A percentile compares a stretch with the other conserved stretches of the same genome.
Conservation (phyloP, 176 grass and related monocot species). For the Avena eriantha region DNA sequence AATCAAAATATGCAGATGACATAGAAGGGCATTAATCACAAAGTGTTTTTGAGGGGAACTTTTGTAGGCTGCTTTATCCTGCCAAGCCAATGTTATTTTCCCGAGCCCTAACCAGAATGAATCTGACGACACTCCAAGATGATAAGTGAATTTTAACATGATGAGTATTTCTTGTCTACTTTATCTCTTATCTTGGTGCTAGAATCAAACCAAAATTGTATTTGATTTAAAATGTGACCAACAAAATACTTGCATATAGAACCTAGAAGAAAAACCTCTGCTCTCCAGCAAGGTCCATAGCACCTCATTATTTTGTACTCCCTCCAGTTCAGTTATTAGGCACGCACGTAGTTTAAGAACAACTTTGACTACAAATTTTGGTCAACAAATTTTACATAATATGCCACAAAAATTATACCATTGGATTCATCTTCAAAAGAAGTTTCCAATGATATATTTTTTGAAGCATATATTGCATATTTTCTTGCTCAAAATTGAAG, state of each 20-base stretch:
- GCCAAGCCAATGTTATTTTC: constrained; percentile 23
- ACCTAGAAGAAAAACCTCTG: constrained; percentile 29
- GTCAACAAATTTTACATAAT: no score
- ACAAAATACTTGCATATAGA: constrained; percentile 26
- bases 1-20: constrained; percentile 4
- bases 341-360: no score
- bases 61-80: neutral
- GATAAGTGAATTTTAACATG: constrained; percentile 10
- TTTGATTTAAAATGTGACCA: constrained; percentile 12
- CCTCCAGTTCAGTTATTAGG: no score
- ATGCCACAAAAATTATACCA: no score
- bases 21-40: neutral
- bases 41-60: constrained; percentile 24
- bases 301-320: constrained; percentile 23
- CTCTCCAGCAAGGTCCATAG: constrained; percentile 19
- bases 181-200: constrained; percentile 9
- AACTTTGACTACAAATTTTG: no score
- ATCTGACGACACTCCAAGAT: constrained; percentile 36
- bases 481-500: no score
- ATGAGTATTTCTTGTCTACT: constrained; percentile 14
- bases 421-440: no score
- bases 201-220: constrained; percentile 16
- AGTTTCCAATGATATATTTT: no score
- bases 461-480: no score
- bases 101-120: constrained; percentile 8